Conservation (phyloP, 1,284 basidiomycete genomes). For the Prillingera fragicola region DNA sequence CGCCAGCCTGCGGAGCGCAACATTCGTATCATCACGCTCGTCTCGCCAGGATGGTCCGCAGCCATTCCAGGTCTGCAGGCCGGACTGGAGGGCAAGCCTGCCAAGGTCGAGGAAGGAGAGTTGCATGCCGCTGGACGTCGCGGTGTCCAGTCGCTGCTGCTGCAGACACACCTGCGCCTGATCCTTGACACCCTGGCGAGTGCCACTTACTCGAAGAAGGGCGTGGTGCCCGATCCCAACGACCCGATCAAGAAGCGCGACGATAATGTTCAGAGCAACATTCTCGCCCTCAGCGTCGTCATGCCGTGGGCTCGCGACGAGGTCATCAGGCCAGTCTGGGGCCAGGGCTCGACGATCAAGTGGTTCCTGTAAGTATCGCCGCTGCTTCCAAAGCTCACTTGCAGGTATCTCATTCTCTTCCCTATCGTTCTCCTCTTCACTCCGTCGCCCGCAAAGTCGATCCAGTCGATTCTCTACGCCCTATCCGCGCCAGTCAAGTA, state of each 20-base stretch:
- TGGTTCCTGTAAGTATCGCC: conserved; percentile 30
- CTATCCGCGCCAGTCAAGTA: conserved; percentile 40
- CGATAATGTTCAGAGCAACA: conserved; percentile 38
- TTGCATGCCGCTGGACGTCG: conserved; percentile 20
- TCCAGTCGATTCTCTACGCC: conserved; percentile 43
- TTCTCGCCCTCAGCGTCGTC: conserved; percentile 39
- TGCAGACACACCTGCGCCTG: conserved; percentile 38
- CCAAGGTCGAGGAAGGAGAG: not conserved
- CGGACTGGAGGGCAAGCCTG: conserved; percentile 1
- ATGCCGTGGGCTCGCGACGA: conserved; percentile 45
- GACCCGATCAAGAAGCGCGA: conserved; percentile 25
- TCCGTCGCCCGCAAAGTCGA: conserved; percentile 30
- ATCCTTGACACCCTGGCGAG: conserved; percentile 43
- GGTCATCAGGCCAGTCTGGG: conserved; percentile 32
- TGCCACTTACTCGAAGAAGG: conserved; percentile 17
- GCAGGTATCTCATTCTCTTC: conserved; percentile 36
- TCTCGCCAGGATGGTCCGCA: conserved; percentile 79
- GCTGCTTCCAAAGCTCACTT: not conserved
- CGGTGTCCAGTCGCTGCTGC: conserved; percentile 32
- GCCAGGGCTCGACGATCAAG: conserved; percentile 17
- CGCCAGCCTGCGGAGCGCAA: conserved; percentile 74
- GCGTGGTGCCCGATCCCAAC: conserved; percentile 22
- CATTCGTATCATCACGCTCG: conserved; percentile 70
- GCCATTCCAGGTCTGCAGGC: conserved; percentile 53
- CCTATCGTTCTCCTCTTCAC: conserved; percentile 41